Percentiles rank a stretch among this genome's conserved stretches.
Conservation (phyloP, 2,329 filamentous ascomycete genomes). For the Stachybotrys chartarum region DNA sequence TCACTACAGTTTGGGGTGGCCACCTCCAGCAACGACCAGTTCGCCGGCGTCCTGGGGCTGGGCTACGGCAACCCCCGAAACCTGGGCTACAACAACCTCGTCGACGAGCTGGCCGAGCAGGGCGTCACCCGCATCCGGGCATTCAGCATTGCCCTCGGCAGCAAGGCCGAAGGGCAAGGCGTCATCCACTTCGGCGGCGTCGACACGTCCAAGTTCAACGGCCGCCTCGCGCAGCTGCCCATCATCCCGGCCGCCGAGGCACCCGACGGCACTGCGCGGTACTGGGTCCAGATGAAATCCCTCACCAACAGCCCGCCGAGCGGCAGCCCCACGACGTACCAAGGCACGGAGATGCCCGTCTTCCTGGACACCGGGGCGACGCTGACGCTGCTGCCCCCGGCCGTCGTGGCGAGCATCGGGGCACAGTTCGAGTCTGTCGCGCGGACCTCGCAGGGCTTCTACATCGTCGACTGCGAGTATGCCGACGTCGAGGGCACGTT, state of each 20-base stretch:
- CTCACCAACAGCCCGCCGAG: slow-evolving; percentile 32
- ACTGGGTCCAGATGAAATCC: slow-evolving; percentile 43
- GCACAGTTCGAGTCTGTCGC: slow-evolving; percentile 37
- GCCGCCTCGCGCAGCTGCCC: slow-evolving; percentile 51
- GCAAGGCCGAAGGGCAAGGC: slow-evolving; percentile 52
- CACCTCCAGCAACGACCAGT: slow-evolving; percentile 38
- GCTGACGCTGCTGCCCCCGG: slow-evolving; percentile 56
- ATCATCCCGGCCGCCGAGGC: slow-evolving; percentile 50
- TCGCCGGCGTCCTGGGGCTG: slow-evolving; percentile 63
- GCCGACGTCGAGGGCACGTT: slow-evolving; percentile 32
- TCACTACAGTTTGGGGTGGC: slow-evolving; percentile 61
- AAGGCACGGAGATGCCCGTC: slow-evolving; percentile 39
- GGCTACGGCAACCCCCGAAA: slow-evolving; percentile 52
- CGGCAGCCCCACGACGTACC: slow-evolving; percentile 18
- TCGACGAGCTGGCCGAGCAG: slow-evolving; percentile 42
- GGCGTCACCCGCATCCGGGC: slow-evolving; percentile 52
- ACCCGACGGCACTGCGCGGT: slow-evolving; percentile 45
- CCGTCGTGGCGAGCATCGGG: slow-evolving; percentile 42
- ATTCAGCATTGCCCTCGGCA: slow-evolving; percentile 60
- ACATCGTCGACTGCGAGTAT: slow-evolving; percentile 36
- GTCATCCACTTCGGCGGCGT: slow-evolving; percentile 62
- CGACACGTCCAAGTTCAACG: slow-evolving; percentile 57
- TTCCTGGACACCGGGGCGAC: slow-evolving; percentile 67
- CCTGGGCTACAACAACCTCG: slow-evolving; percentile 40
- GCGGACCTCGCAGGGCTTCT: slow-evolving; percentile 35